phyloP scores from a whole-genome alignment of 2,329 filamentous ascomycete genomes.

The Oidium heveae region DNA sequence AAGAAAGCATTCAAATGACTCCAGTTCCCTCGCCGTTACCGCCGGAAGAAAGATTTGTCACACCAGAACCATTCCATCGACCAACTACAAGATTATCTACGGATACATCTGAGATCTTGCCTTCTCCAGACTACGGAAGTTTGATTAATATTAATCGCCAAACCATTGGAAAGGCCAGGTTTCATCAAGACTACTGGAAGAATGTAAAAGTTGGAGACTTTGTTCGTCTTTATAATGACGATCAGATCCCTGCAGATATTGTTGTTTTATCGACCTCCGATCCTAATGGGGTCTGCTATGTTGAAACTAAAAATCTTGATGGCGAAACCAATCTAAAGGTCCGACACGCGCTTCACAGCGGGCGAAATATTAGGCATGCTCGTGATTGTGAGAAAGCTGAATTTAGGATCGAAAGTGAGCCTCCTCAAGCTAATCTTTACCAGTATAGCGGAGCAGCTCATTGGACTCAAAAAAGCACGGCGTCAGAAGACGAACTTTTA shows the following conservation, averaged over 20 bases:
- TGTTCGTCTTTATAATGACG: constrained; percentile 85
- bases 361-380: constrained; percentile 61
- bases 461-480: constrained; percentile 54
- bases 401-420: constrained; percentile 74
- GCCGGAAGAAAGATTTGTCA: constrained; percentile 13
- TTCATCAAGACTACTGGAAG: constrained; percentile 90
- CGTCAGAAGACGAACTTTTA: constrained; percentile 33
- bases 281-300: constrained; percentile 79
- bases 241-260: constrained; percentile 82
- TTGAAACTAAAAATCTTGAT: constrained; percentile 95
- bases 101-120: constrained; percentile 16
- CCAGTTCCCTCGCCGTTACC: constrained; percentile 66
- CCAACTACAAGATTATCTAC: constrained; percentile 16
- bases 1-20: constrained; percentile 78
- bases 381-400: constrained; percentile 75
- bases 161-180: constrained; percentile 46
- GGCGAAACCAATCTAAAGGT: constrained; percentile 96
- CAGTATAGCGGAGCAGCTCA: constrained; percentile 75
- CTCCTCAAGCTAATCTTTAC: constrained; percentile 82
- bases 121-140: constrained; percentile 30
- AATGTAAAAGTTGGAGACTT: constrained; percentile 88
- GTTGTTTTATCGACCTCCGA: constrained; percentile 86
- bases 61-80: constrained; percentile 13
- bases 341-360: constrained; percentile 68
- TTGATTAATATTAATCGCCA: constrained; percentile 49